A percentile compares a stretch with the other conserved stretches of the same genome.
Evolutionary conservation across 2,329 filamentous ascomycete genomes (phyloP).

Genomic region (Alternaria burnsii): DNA sequence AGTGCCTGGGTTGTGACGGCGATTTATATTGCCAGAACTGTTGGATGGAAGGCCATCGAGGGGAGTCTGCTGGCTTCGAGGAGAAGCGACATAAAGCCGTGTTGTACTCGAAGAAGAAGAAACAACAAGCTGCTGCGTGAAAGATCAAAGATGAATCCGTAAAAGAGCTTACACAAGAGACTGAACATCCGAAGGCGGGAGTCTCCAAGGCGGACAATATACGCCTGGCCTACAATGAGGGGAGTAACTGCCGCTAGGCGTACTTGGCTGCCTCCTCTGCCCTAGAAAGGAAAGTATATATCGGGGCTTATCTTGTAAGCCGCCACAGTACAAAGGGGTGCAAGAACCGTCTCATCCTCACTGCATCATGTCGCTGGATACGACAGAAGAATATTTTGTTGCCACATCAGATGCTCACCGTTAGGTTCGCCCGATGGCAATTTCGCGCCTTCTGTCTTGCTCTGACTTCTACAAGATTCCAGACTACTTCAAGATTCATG

Average conservation of each 20-base stretch:
- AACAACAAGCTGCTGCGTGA: conserved; percentile 28
- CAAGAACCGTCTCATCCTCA: background rate
- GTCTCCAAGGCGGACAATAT: background rate
- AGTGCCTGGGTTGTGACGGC: conserved; percentile 74
- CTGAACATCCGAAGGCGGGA: background rate
- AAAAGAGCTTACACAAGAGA: background rate
- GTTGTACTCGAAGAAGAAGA: conserved; percentile 56
- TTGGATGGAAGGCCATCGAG: conserved; percentile 82
- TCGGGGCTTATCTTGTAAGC: background rate
- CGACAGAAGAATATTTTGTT: background rate
- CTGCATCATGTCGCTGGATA: background rate
- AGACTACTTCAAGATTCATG: background rate
- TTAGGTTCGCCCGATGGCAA: background rate
- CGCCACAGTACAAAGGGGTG: background rate
- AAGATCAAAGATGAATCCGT: background rate
- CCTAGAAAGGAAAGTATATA: background rate
- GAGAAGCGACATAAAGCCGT: conserved; percentile 75
- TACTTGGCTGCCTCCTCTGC: background rate
- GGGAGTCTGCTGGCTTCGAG: conserved; percentile 73
- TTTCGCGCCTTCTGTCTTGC: background rate
- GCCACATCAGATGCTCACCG: background rate
- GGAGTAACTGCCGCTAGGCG: background rate
- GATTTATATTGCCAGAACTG: conserved; percentile 80
- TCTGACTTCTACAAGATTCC: background rate
- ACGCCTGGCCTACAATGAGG: background rate